phyloP scores from a whole-genome alignment of 2,329 filamentous ascomycete genomes.

The Exophiala mesophila region DNA sequence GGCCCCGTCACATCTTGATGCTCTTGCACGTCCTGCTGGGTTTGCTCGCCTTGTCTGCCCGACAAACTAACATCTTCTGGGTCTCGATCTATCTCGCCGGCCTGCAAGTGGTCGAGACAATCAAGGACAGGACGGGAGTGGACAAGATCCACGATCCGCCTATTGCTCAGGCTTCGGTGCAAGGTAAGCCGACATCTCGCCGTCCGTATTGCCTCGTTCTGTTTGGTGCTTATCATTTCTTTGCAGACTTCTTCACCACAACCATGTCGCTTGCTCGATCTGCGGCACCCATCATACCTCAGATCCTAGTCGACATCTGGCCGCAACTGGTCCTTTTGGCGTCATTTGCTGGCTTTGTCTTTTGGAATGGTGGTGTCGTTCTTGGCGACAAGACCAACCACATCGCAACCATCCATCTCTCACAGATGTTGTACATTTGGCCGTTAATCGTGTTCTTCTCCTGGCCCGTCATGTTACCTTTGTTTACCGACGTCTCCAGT shows the following conservation, averaged over 20 bases:
- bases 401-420: constrained; percentile 76
- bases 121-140: constrained; percentile 25
- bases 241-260: constrained; percentile 27
- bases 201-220: background rate
- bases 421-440: constrained; percentile 96
- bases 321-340: constrained; percentile 57
- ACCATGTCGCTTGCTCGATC: constrained; percentile 61
- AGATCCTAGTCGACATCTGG: constrained; percentile 37
- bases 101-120: constrained; percentile 36
- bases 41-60: constrained; percentile 64
- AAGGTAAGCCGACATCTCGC: constrained; percentile 37
- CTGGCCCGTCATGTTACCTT: constrained; percentile 64
- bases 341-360: constrained; percentile 69
- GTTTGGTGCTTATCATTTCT: background rate
- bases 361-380: constrained; percentile 87
- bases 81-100: constrained; percentile 53
- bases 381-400: constrained; percentile 96
- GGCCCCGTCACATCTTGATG: constrained; percentile 22
- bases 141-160: constrained; percentile 48
- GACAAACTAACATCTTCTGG: constrained; percentile 98
- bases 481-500: constrained; percentile 33
- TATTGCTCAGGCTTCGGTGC: constrained; percentile 43
- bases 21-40: constrained; percentile 51
- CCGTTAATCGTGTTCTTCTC: constrained; percentile 88
- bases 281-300: constrained; percentile 29